A percentile compares a stretch with the other conserved stretches of the same genome.
Evolutionary conservation across 2,329 filamentous ascomycete species (phyloP).

Genomic region (Graphiopsis chlorocephala): DNA sequence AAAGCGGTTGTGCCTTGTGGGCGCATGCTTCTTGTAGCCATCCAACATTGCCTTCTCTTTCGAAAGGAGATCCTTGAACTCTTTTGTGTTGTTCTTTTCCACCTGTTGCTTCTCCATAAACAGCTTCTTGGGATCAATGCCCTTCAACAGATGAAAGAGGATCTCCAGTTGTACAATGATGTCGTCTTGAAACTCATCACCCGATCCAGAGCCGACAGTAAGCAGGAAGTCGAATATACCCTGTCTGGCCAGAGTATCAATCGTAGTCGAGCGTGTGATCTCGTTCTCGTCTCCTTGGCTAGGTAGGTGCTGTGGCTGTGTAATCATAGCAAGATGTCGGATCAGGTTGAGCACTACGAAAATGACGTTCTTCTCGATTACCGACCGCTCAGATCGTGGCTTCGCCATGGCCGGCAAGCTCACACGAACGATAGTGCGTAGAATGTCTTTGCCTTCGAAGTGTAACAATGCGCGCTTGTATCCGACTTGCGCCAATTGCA

Average conservation of each 20-base stretch:
- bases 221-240: constrained; percentile 84
- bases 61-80: constrained; percentile 70
- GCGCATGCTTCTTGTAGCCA: constrained; percentile 71
- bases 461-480: constrained; percentile 91
- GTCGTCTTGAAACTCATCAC: constrained; percentile 86
- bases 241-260: constrained; percentile 85
- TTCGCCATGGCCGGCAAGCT: constrained; percentile 84
- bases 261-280: constrained; percentile 80
- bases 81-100: constrained; percentile 65
- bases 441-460: constrained; percentile 71
- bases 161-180: constrained; percentile 89
- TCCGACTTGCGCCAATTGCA: constrained; percentile 79
- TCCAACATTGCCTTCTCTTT: constrained; percentile 83
- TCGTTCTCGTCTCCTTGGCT: constrained; percentile 87
- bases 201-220: constrained; percentile 87
- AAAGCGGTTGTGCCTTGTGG: constrained; percentile 87
- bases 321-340: constrained; percentile 83
- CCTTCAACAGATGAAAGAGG: constrained; percentile 88
- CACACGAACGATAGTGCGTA: constrained; percentile 76
- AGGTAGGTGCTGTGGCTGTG: constrained; percentile 67
- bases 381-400: constrained; percentile 69
- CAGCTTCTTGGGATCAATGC: constrained; percentile 76
- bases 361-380: constrained; percentile 86
- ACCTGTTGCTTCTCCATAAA: constrained; percentile 79
- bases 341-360: constrained; percentile 86